Percentiles rank a stretch among this genome's conserved stretches.
phyloP scores from a whole-genome alignment of 352 stramenopile genomes.

The Phytophthora meadii region DNA sequence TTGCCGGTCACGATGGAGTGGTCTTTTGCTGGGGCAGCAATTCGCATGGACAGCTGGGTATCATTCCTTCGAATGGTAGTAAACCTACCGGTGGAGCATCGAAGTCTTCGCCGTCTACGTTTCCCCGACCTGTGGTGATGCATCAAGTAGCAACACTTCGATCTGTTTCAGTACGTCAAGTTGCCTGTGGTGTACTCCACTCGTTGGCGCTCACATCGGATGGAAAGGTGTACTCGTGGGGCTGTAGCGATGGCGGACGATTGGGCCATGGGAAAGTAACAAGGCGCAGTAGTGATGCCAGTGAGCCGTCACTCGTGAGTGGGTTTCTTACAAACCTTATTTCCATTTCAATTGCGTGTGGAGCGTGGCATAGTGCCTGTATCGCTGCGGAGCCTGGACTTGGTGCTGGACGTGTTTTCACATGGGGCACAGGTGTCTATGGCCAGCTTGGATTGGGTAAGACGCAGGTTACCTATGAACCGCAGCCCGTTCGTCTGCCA shows the following conservation, averaged over 20 bases:
- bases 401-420: slow-evolving; percentile 54
- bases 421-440: slow-evolving; percentile 79
- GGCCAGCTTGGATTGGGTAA: slow-evolving; percentile 68
- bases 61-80: slow-evolving; percentile 18
- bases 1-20: slow-evolving; percentile 68
- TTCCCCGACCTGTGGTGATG: slow-evolving; percentile 64
- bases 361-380: slow-evolving; percentile 78
- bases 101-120: slow-evolving; percentile 29
- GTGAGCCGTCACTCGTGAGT: slow-evolving; percentile 42
- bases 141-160: slow-evolving; percentile 64
- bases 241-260: slow-evolving; percentile 89
- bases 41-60: slow-evolving; percentile 70
- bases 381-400: slow-evolving; percentile 40
- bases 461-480: slow-evolving; percentile 53
- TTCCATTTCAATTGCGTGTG: slow-evolving; percentile 69
- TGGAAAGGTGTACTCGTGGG: slow-evolving; percentile 94
- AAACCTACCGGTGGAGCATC: slow-evolving; percentile 7
- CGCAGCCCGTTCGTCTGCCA: slow-evolving; percentile 40
- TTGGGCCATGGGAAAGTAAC: slow-evolving; percentile 44
- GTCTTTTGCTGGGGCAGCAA: slow-evolving; percentile 84
- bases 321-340: slow-evolving; percentile 42
- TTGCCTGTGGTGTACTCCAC: slow-evolving; percentile 92
- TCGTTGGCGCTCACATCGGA: slow-evolving; percentile 86
- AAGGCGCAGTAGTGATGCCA: slow-evolving; percentile 28
- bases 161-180: slow-evolving; percentile 65